Percentiles rank a stretch among this genome's conserved stretches.
These are phyloP conservation scores for Pichia cabralensis DNA, from an alignment of 805 yeast genomes.

Conservation along the genomic window DNA sequence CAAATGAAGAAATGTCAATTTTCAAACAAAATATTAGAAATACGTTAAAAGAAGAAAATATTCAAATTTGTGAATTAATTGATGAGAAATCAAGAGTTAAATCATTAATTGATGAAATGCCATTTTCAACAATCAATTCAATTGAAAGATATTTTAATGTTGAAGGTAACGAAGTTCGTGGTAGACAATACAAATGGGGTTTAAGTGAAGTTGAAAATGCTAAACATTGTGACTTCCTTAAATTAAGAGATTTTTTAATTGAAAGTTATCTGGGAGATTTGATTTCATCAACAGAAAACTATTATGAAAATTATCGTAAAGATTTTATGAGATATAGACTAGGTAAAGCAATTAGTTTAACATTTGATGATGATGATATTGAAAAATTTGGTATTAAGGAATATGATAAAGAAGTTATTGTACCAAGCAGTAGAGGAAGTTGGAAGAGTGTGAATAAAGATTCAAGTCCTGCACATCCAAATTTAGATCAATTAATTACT, in stretches of 20 bases:
- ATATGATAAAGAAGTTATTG: constrained; percentile 13
- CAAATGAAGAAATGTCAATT: constrained; percentile 40
- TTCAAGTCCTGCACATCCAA: constrained; percentile 15
- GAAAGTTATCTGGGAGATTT: constrained; percentile 69
- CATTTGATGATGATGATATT: constrained; percentile 5
- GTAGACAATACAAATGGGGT: constrained; percentile 82
- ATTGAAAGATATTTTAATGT: constrained; percentile 35
- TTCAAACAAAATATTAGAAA: constrained; percentile 46
- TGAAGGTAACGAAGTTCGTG: constrained; percentile 47
- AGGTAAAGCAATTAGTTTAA: constrained; percentile 21
- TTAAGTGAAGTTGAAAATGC: constrained; percentile 72
- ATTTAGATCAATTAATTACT: constrained; percentile 22
- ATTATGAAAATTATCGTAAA: constrained; percentile 62
- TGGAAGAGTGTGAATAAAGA: constrained; percentile 14
- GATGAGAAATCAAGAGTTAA: constrained; percentile 27
- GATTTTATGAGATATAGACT: constrained; percentile 35
- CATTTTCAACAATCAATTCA: constrained; percentile 67
- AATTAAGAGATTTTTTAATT: constrained; percentile 55
- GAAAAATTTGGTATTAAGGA: constrained; percentile 13
- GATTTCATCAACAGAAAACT: constrained; percentile 63
- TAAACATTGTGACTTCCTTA: constrained; percentile 64
- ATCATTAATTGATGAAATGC: constrained; percentile 36
- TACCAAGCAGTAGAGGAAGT: constrained; percentile 19
- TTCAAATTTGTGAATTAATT: constrained; percentile 45
- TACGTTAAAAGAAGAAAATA: constrained; percentile 43